A percentile compares a stretch with the other conserved stretches of the same genome.
phyloP scores from a whole-genome alignment of 2,329 filamentous ascomycete species.

The Penicillium fuscoglaucum region DNA sequence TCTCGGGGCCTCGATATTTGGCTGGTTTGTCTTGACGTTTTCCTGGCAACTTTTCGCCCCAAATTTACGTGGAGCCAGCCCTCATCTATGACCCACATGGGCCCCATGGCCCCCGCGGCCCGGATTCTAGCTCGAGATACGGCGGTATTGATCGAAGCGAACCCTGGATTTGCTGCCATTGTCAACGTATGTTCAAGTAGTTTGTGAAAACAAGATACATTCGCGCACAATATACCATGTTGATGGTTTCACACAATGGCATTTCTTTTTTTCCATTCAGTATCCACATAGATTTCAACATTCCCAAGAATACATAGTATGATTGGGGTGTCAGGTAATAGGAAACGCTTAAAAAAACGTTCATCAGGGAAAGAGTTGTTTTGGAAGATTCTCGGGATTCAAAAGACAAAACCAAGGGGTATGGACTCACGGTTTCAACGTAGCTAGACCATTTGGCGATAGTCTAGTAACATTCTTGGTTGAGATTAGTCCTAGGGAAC shows the following conservation, averaged over 20 bases:
- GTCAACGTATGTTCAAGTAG: background rate
- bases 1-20: too few species aligned
- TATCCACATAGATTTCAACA: constrained; percentile 12
- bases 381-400: background rate
- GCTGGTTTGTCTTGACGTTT: too few species aligned
- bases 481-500: background rate
- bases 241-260: background rate
- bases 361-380: constrained; percentile 4
- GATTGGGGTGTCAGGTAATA: constrained; percentile 12
- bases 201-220: background rate
- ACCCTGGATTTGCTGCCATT: background rate
- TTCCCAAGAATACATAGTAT: constrained; percentile 3
- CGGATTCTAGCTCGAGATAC: background rate
- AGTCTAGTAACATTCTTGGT: background rate
- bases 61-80: background rate
- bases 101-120: background rate
- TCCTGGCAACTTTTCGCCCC: background rate
- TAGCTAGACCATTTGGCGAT: background rate
- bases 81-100: background rate
- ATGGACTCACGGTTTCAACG: constrained; percentile 1
- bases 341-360: constrained; percentile 11
- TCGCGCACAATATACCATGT: background rate
- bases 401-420: background rate
- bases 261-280: constrained; percentile 1
- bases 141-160: background rate